Evolutionary conservation across 2,329 filamentous ascomycete genomes (phyloP).

Genomic region (Claviceps sorghi): DNA sequence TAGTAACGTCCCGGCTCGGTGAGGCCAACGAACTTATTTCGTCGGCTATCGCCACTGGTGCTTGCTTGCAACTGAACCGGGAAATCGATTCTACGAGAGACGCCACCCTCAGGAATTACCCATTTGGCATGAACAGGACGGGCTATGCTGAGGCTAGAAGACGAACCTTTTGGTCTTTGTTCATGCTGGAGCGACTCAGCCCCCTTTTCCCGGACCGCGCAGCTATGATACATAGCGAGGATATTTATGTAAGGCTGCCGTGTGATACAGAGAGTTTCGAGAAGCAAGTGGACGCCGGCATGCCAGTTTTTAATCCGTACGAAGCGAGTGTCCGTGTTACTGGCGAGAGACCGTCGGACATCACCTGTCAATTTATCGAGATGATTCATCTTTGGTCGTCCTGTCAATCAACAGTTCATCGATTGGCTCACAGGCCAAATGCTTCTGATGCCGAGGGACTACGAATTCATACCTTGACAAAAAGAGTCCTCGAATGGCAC

Average conservation of each 20-base stretch:
- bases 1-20: constrained; percentile 42
- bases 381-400: constrained; percentile 52
- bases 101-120: constrained; percentile 24
- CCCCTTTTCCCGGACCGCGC: constrained; percentile 39
- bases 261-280: constrained; percentile 48
- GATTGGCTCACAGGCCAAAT: constrained; percentile 17
- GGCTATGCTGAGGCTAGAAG: constrained; percentile 52
- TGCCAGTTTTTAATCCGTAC: constrained; percentile 46
- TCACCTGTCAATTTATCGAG: constrained; percentile 47
- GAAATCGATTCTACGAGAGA: constrained; percentile 39
- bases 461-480: constrained; percentile 31
- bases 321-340: constrained; percentile 11
- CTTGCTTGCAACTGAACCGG: constrained; percentile 46
- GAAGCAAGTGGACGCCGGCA: constrained; percentile 37
- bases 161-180: constrained; percentile 59
- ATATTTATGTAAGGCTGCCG: constrained; percentile 54
- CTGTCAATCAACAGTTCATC: constrained; percentile 43
- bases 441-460: constrained; percentile 14
- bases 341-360: constrained; percentile 22
- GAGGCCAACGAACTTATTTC: constrained; percentile 52
- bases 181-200: constrained; percentile 53
- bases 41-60: constrained; percentile 44
- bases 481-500: constrained; percentile 43
- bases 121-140: constrained; percentile 41
- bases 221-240: constrained; percentile 45